phyloP scores from a whole-genome alignment of 306 rosid genomes.

The Corylus heterophylla region DNA sequence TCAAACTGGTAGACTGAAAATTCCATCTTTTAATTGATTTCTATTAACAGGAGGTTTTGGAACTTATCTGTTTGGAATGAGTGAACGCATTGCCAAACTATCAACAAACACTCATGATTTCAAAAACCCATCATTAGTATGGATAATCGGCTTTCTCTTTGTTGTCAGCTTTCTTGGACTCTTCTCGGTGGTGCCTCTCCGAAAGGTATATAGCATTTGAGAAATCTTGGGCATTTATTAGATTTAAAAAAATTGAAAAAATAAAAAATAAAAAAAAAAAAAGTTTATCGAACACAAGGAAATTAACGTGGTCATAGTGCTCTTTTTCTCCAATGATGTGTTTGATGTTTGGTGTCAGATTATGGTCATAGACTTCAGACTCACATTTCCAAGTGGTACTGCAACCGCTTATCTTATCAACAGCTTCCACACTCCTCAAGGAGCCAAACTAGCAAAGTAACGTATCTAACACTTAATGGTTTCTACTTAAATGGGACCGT shows the following conservation, averaged over 20 bases:
- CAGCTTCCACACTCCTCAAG: conserved; percentile 59
- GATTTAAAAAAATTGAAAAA: too few species aligned
- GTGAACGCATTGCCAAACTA: neutral
- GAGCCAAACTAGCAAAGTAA: conserved; percentile 1
- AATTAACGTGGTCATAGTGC: neutral
- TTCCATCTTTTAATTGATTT: neutral
- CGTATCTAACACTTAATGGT: neutral
- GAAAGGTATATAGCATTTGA: neutral
- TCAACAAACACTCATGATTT: neutral
- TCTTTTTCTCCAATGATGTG: conserved; percentile 2
- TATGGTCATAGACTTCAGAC: conserved; percentile 53
- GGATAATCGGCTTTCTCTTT: conserved; percentile 18
- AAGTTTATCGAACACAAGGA: neutral
- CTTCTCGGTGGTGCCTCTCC: conserved; percentile 17
- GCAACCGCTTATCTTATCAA: conserved; percentile 64
- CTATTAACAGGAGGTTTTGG: conserved; percentile 15
- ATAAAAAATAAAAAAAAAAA: neutral
- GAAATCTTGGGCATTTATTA: too few species aligned
- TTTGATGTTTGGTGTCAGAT: conserved; percentile 31
- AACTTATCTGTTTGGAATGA: neutral
- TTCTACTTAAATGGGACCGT: neutral
- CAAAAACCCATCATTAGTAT: conserved; percentile 20
- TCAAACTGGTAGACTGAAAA: neutral
- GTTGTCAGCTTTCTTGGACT: conserved; percentile 17
- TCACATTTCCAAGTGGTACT: conserved; percentile 70